Conservation (phyloP, 2,329 filamentous ascomycete genomes). For the Proliferodiscus dingleyae region DNA sequence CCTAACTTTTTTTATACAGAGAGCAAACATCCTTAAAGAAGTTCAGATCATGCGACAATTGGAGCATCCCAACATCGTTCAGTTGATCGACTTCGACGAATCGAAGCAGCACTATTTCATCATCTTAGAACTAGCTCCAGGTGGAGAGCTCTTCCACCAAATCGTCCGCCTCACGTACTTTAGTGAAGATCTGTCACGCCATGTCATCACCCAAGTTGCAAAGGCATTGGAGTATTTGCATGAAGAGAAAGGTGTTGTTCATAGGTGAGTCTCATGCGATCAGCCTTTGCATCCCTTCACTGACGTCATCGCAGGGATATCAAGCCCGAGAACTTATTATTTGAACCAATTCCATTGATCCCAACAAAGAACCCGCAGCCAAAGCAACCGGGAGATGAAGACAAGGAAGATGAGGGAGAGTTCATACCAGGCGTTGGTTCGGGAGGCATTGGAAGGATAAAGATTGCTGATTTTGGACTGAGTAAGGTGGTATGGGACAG, state of each 20-base stretch:
- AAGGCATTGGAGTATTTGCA: constrained; percentile 90
- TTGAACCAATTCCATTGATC: constrained; percentile 78
- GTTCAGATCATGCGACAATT: constrained; percentile 98
- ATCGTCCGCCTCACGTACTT: constrained; percentile 98
- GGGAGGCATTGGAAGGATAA: constrained; percentile 90
- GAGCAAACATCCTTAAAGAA: constrained; percentile 96
- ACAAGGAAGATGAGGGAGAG: constrained; percentile 95
- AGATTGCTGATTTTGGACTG: constrained; percentile 95
- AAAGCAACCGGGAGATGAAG: constrained; percentile 82
- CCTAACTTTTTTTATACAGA: constrained; percentile 45
- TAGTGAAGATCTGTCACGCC: constrained; percentile 88
- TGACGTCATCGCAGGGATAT: constrained; percentile 67
- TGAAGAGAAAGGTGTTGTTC: constrained; percentile 90
- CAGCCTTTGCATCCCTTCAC: constrained; percentile 8
- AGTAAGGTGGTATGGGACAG: constrained; percentile 98
- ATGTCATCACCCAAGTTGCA: constrained; percentile 94
- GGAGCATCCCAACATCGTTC: constrained; percentile 93
- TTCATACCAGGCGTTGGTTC: constrained; percentile 76
- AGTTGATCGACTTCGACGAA: constrained; percentile 89
- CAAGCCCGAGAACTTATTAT: constrained; percentile 96
- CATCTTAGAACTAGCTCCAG: constrained; percentile 87
- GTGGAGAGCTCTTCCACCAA: constrained; percentile 96
- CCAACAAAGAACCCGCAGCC: constrained; percentile 78
- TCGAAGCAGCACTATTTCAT: constrained; percentile 97
- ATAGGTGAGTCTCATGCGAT: constrained; percentile 63